These are phyloP conservation scores for Casaregolazyma suthepensis DNA, from an alignment of 1,139 yeast species.

Conservation along the genomic window DNA sequence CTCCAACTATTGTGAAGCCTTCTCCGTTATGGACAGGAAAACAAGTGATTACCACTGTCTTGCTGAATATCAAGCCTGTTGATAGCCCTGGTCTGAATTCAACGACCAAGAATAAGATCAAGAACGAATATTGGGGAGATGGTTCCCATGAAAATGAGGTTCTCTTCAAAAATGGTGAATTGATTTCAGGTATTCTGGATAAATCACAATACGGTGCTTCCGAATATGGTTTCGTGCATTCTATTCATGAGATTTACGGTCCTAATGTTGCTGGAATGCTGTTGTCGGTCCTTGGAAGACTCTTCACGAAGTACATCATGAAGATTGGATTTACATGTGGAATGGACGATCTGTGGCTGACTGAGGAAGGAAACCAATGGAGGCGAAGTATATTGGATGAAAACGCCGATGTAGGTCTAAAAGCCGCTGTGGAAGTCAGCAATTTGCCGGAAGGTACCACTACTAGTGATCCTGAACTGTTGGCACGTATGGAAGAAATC, in stretches of 20 bases:
- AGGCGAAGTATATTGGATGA: slow-evolving; percentile 73
- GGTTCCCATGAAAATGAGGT: slow-evolving; percentile 82
- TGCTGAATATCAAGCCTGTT: slow-evolving; percentile 75
- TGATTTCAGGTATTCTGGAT: slow-evolving; percentile 88
- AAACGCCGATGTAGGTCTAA: slow-evolving; percentile 77
- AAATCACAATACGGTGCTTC: slow-evolving; percentile 99
- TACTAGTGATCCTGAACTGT: slow-evolving; percentile 65
- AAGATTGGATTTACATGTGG: slow-evolving; percentile 97
- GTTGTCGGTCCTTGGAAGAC: slow-evolving; percentile 82
- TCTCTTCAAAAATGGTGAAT: slow-evolving; percentile 76
- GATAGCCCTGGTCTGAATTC: slow-evolving; percentile 88
- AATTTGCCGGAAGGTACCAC: slow-evolving; percentile 55
- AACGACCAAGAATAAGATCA: slow-evolving; percentile 77
- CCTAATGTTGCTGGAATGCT: slow-evolving; percentile 85
- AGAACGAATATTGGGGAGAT: slow-evolving; percentile 91
- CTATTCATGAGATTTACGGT: slow-evolving; percentile 93
- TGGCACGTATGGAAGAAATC: slow-evolving; percentile 87
- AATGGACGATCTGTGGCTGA: slow-evolving; percentile 96
- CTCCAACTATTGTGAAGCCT: slow-evolving; percentile 88
- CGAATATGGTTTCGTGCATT: slow-evolving; percentile 93
- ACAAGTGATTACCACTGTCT: slow-evolving; percentile 86
- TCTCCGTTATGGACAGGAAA: slow-evolving; percentile 97
- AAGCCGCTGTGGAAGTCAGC: slow-evolving; percentile 92
- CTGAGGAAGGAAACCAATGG: slow-evolving; percentile 86
- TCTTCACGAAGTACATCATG: slow-evolving; percentile 91